Evolutionary conservation across 2,329 filamentous ascomycete genomes (phyloP), one percentile per base, ranked within the genome.

Genomic region (Pochonia chlamydosporia): DNA sequence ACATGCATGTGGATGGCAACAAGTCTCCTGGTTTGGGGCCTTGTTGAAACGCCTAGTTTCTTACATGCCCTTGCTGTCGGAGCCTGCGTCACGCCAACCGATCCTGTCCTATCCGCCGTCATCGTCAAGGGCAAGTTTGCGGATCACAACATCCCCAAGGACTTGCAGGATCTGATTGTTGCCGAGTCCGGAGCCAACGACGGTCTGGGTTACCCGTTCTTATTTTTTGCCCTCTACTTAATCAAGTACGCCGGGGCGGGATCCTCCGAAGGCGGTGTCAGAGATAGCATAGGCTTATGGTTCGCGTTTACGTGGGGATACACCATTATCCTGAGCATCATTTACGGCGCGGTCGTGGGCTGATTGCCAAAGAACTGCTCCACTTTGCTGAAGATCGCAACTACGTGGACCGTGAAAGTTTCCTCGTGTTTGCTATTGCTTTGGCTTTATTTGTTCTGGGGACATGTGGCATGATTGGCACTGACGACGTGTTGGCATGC

Each of bases 161-260:
- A 84, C 24, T 70, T 96, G 42, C 89, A 95, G 69, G 82, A 85
- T 54, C 88, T 89, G 55, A 87, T 89, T 59, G 78, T 87, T 42
- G 85, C 82, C 21, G 90, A 96, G 67, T 90, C 87, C 0, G 91
- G 90, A 2, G 87, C 89, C 1, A 96, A 96, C 59, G 90, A 96
- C 66, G 90, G 90, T 0, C 74, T 92, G 30, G 89, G 89, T 0
- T 96, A 96, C 57, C 90, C 89, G 0, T 96, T 95, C 57, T 68
- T 96, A 14, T 95, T 92, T 67, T 71, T 95, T 45, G 86, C 87
- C 1, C 70, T 96, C 35, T 95, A 93, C 61, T 66, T 95, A 18
- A 84, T 95, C 61, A 87, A 90, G 66, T 91, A 87, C 59, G 74
- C 75, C 1, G 83, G 80, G 2, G 71, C 79, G 47, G 76, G 74